These are phyloP conservation scores for Tetrapisispora phaffii DNA, from an alignment of 805 yeast species.

Conservation along the genomic window DNA sequence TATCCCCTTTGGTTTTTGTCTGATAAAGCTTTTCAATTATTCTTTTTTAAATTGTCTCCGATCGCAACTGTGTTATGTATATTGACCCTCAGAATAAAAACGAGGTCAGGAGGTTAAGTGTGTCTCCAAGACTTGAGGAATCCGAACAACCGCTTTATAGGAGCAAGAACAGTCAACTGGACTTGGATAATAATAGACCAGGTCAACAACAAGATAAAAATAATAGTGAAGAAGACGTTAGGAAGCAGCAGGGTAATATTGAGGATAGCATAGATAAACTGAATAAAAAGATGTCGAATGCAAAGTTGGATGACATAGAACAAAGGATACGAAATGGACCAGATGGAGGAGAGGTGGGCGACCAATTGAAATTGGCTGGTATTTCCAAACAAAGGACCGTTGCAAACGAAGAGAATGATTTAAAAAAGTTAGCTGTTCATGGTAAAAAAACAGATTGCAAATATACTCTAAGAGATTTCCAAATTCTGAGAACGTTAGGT, in stretches of 20 bases:
- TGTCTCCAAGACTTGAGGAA: conserved; percentile 3
- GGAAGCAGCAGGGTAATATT: neutral
- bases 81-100: conserved; percentile 13
- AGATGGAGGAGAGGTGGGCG: neutral
- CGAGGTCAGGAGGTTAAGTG: conserved; percentile 7
- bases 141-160: neutral
- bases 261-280: neutral
- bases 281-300: neutral
- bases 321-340: neutral
- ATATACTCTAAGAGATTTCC: conserved; percentile 71
- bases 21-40: too few relatives aligned
- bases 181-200: too few relatives aligned
- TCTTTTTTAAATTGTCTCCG: too few relatives aligned
- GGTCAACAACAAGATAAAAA: neutral
- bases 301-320: neutral
- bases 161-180: neutral
- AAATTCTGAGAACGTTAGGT: conserved; percentile 76
- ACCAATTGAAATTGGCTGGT: neutral
- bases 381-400: neutral
- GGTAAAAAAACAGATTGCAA: conserved; percentile 41
- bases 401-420: neutral
- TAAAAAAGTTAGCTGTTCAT: neutral
- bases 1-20: too few relatives aligned
- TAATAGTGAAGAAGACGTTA: neutral
- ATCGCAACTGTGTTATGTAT: conserved; percentile 8